Evolutionary conservation across 176 grass and related monocot genomes (phyloP).

Genomic region (sorghum (Sorghum bicolor)): DNA sequence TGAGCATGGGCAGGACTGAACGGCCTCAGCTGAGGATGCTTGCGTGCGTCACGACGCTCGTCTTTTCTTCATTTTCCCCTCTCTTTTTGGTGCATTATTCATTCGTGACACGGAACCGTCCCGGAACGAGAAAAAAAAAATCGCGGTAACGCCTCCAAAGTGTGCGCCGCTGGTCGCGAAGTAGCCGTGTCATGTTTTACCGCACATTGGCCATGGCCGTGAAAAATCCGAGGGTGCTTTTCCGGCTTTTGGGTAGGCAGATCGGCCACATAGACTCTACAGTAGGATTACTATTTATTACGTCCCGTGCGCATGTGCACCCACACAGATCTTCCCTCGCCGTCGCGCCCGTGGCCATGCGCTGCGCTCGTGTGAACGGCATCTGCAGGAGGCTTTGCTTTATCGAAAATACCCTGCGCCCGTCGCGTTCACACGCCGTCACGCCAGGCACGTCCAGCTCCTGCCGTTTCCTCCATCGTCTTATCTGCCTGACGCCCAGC

Average conservation of each 20-base stretch:
- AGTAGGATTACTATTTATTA: no score
- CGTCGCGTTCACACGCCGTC: slow-evolving; percentile 28
- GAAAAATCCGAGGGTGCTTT: background rate
- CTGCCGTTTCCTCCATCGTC: background rate
- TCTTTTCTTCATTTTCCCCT: background rate
- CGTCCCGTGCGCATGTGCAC: background rate
- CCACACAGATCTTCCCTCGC: background rate
- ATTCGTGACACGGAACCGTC: background rate
- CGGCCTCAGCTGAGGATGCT: background rate
- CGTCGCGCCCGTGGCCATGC: background rate
- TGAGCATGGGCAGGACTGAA: background rate
- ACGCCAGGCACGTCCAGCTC: background rate
- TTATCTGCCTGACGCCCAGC: background rate
- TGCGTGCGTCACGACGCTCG: background rate
- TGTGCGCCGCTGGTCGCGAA: background rate
- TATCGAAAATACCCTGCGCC: background rate
- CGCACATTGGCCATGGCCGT: background rate
- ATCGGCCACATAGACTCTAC: no score
- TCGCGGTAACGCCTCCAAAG: no score
- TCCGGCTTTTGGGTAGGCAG: no score
- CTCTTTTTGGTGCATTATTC: background rate
- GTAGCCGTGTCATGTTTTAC: background rate
- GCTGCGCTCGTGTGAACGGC: slow-evolving; percentile 34
- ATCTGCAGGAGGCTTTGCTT: background rate
- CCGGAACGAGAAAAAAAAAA: background rate